Evolutionary conservation across 371 early-diverging fungal genomes (phyloP).

Genomic region (Mycotypha africana): DNA sequence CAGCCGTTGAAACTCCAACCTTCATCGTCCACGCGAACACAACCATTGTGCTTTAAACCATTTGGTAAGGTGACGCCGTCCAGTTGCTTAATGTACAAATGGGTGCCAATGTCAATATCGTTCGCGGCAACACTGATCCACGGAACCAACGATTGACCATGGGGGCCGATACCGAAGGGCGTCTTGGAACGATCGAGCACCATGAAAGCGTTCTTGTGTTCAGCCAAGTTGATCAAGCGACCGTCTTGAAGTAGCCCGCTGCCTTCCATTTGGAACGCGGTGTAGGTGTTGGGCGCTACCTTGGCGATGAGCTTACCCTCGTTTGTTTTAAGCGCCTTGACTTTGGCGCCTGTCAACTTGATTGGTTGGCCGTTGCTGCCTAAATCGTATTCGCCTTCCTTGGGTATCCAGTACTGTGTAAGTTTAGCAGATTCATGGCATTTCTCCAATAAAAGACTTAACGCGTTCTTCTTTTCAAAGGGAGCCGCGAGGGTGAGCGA

Average conservation of each 20-base stretch:
- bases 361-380: slow-evolving; percentile 13
- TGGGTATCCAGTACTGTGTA: slow-evolving; percentile 22
- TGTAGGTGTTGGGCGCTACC: not conserved
- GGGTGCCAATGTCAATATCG: slow-evolving; percentile 35
- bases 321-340: not conserved
- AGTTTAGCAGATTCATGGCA: slow-evolving; percentile 8
- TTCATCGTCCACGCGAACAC: slow-evolving; percentile 39
- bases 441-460: no score
- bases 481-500: no score
- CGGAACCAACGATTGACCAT: slow-evolving; percentile 26
- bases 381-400: slow-evolving; percentile 18
- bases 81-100: slow-evolving; percentile 32
- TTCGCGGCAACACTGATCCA: slow-evolving; percentile 34
- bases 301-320: not conserved
- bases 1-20: slow-evolving; percentile 38
- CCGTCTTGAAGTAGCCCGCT: slow-evolving; percentile 17
- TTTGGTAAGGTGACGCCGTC: slow-evolving; percentile 36
- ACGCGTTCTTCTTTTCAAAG: no score
- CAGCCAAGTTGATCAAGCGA: slow-evolving; percentile 13
- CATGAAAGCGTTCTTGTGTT: not conserved
- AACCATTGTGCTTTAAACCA: slow-evolving; percentile 38
- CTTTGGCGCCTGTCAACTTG: not conserved
- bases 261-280: slow-evolving; percentile 24
- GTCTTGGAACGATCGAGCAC: not conserved
- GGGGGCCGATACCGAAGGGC: slow-evolving; percentile 6